These are phyloP conservation scores for Clonostachys byssicola DNA, from an alignment of 2,329 filamentous ascomycete genomes.

Conservation along the genomic window DNA sequence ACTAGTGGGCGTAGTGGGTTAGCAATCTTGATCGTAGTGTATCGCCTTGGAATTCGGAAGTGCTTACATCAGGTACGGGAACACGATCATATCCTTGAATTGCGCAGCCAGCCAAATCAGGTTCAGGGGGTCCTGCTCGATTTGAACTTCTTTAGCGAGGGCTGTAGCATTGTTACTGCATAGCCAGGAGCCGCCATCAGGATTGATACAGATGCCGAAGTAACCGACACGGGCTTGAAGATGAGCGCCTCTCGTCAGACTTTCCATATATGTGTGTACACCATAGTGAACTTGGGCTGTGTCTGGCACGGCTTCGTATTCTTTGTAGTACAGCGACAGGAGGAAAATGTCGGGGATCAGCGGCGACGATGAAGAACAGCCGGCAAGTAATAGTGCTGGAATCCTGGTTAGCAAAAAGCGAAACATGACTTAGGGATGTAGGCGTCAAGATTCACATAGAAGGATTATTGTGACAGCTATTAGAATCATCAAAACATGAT, in stretches of 20 bases:
- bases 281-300: constrained; percentile 89
- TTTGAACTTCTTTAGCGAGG: constrained; percentile 80
- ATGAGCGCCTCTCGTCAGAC: constrained; percentile 80
- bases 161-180: constrained; percentile 97
- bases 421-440: neutral
- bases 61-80: constrained; percentile 87
- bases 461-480: constrained; percentile 93
- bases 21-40: constrained; percentile 2
- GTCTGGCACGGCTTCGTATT: constrained; percentile 76
- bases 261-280: constrained; percentile 78
- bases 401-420: constrained; percentile 1
- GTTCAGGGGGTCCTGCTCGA: constrained; percentile 94
- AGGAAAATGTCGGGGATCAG: constrained; percentile 95
- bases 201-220: constrained; percentile 95
- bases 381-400: constrained; percentile 83
- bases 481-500: constrained; percentile 94
- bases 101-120: constrained; percentile 95
- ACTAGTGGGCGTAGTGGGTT: constrained; percentile 34
- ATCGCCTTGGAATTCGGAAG: neutral
- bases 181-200: constrained; percentile 84
- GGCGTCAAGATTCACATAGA: constrained; percentile 65
- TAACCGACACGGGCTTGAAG: constrained; percentile 93
- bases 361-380: constrained; percentile 94
- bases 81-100: constrained; percentile 98
- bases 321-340: constrained; percentile 94